phyloP scores from a whole-genome alignment of 1,139 yeast genomes.

The Saccharomyces uvarum region DNA sequence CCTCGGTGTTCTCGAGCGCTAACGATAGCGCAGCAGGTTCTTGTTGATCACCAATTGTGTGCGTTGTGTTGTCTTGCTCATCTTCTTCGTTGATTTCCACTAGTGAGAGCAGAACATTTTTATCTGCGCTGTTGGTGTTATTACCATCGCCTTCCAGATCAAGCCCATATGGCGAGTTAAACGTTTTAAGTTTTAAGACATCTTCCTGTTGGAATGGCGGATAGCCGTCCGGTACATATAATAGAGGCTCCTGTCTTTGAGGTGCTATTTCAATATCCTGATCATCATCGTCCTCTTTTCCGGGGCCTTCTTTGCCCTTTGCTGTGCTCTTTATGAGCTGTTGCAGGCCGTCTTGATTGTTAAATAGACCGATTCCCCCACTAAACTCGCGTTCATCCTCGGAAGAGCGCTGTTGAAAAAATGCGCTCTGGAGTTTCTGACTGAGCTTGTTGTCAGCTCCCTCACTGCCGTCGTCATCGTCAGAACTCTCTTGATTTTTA shows the following conservation, averaged over 20 bases:
- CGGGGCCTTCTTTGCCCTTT: slow-evolving; percentile 4
- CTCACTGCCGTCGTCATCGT: slow-evolving; percentile 20
- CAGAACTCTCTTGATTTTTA: slow-evolving; percentile 12
- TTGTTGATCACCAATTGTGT: neutral
- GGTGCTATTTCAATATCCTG: slow-evolving; percentile 24
- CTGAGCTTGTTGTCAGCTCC: slow-evolving; percentile 18
- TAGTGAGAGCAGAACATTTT: slow-evolving; percentile 7
- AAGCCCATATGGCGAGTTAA: slow-evolving; percentile 12
- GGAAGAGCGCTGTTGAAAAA: slow-evolving; percentile 4
- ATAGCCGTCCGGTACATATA: slow-evolving; percentile 26
- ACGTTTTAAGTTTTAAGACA: slow-evolving; percentile 20
- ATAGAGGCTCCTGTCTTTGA: slow-evolving; percentile 14
- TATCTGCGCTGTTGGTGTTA: slow-evolving; percentile 1
- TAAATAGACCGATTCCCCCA: slow-evolving; percentile 12
- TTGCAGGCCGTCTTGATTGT: neutral
- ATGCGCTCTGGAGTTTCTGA: slow-evolving; percentile 14
- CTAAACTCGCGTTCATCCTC: slow-evolving; percentile 8
- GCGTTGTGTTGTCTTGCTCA: neutral
- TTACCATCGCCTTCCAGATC: slow-evolving; percentile 6
- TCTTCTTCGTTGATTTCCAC: neutral
- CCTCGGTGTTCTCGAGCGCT: neutral
- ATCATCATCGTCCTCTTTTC: slow-evolving; percentile 6
- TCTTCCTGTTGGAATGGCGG: slow-evolving; percentile 18
- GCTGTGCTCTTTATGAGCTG: neutral
- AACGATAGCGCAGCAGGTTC: neutral